Base-by-base conservation (phyloP, 2,329 filamentous ascomycete species). In the Aspergillus sp. region DNA sequence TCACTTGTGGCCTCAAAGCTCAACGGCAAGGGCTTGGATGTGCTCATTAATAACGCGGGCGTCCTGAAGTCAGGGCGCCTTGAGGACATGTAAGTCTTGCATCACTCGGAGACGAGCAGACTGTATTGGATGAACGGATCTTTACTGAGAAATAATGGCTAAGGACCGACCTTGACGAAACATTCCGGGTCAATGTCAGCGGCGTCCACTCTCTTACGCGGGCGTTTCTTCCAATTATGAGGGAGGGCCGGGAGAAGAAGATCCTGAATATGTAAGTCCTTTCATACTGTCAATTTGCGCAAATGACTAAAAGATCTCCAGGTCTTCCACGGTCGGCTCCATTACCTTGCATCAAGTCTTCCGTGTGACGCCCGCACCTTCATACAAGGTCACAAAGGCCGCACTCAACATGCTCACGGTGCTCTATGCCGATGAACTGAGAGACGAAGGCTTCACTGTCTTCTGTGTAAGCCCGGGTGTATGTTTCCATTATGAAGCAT, bases 331-430 rank as follows among this genome's bases (percentile, higher is more conserved):
- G 3, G 25, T 53, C 3, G 51, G 52, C 27, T 81, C 79, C 0
- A 75, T 81, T 4, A 53, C 67, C 19, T 54, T 64, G 58, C 68
- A 69, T 0, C 12, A 62, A 0, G 47, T 45, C 4, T 75, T 59
- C 54, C 53, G 44, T 1, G 40, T 52, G 1, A 58, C 66, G 15
- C 70, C 71, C 0, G 44, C 60, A 0, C 76, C 76, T 1, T 71
- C 74, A 1, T 78, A 78, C 70, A 74, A 79, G 58, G 72, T 82
- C 61, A 74, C 76, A 15, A 83, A 82, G 60, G 74, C 80, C 0
- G 79, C 79, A 0, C 55, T 81, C 59, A 80, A 81, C 58, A 77
- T 77, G 68, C 63, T 83, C 37, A 82, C 78, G 1, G 70, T 76
- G 23, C 62, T 65, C 11, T 67, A 67, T 17, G 57, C 65, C 1